phyloP scores from a whole-genome alignment of 2,329 filamentous ascomycete species.

The Sclerotinia subarctica region DNA sequence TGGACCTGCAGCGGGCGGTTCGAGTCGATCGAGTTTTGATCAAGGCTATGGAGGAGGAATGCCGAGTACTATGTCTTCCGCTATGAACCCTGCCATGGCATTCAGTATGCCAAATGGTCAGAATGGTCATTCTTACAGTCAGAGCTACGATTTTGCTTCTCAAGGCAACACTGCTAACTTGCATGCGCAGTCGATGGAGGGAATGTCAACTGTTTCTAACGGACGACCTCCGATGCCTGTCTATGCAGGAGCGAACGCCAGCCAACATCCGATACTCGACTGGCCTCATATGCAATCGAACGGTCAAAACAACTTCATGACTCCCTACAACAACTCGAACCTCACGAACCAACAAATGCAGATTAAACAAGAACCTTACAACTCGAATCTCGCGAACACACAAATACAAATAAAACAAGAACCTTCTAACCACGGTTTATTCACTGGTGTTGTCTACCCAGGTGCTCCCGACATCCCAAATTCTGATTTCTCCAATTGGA shows the following conservation, averaged over 20 bases:
- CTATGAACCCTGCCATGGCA: constrained; percentile 57
- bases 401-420: constrained; percentile 68
- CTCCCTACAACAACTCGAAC: constrained; percentile 48
- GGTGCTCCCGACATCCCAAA: constrained; percentile 33
- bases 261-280: constrained; percentile 63
- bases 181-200: constrained; percentile 33
- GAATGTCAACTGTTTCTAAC: constrained; percentile 31
- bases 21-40: constrained; percentile 45
- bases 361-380: constrained; percentile 55
- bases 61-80: constrained; percentile 58
- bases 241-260: constrained; percentile 51
- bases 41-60: constrained; percentile 58
- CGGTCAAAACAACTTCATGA: constrained; percentile 64
- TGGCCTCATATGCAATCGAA: constrained; percentile 75
- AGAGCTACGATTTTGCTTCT: constrained; percentile 39
- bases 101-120: constrained; percentile 62
- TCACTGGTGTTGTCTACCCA: constrained; percentile 36
- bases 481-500: constrained; percentile 40
- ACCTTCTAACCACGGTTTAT: constrained; percentile 53
- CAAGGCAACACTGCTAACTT: constrained; percentile 37
- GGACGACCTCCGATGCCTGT: constrained; percentile 46
- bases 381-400: constrained; percentile 62
- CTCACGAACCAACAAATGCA: constrained; percentile 66
- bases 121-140: constrained; percentile 48
- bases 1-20: constrained; percentile 50